phyloP scores from a whole-genome alignment of 352 stramenopile species.

The Phytophthora cryptogea region DNA sequence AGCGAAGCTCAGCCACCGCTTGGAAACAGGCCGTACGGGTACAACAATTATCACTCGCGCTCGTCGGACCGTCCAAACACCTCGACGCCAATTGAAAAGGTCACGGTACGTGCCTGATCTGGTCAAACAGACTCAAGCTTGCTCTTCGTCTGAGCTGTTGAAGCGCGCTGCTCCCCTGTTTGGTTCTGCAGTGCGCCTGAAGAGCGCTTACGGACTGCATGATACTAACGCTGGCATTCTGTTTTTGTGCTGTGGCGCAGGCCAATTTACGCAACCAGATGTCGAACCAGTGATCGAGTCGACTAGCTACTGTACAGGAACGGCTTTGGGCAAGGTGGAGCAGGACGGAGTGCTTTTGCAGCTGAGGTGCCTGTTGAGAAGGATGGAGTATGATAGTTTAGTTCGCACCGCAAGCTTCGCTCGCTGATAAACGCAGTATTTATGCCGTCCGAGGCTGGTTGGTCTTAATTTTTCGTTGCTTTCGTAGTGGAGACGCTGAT shows the following conservation, averaged over 20 bases:
- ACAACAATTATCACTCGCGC: constrained; percentile 26
- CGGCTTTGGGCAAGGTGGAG: constrained; percentile 1
- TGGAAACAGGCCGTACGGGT: constrained; percentile 21
- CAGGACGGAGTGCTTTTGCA: constrained; percentile 1
- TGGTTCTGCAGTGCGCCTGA: constrained; percentile 6
- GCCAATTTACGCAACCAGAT: constrained; percentile 39
- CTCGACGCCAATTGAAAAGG: constrained; percentile 34
- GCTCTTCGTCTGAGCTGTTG: not conserved
- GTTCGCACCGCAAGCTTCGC: constrained; percentile 14
- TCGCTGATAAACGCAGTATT: constrained; percentile 16
- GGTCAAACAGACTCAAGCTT: not conserved
- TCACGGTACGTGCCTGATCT: constrained; percentile 23
- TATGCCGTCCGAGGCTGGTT: not conserved
- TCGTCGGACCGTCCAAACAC: constrained; percentile 23
- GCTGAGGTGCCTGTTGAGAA: constrained; percentile 12
- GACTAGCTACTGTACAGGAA: constrained; percentile 4
- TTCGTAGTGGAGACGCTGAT: too few relatives aligned
- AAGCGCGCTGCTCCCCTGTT: constrained; percentile 1
- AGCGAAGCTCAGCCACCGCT: constrained; percentile 17
- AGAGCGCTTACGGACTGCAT: not conserved
- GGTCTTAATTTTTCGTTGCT: too few relatives aligned
- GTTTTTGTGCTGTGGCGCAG: constrained; percentile 17
- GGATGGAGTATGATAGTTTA: constrained; percentile 13
- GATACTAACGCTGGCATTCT: not conserved
- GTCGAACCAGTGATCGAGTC: constrained; percentile 27